Percentiles rank a stretch among this genome's conserved stretches.
These are phyloP conservation scores for Hemerocallis citrina DNA, from an alignment of 106 monocot species.

Conservation along the genomic window DNA sequence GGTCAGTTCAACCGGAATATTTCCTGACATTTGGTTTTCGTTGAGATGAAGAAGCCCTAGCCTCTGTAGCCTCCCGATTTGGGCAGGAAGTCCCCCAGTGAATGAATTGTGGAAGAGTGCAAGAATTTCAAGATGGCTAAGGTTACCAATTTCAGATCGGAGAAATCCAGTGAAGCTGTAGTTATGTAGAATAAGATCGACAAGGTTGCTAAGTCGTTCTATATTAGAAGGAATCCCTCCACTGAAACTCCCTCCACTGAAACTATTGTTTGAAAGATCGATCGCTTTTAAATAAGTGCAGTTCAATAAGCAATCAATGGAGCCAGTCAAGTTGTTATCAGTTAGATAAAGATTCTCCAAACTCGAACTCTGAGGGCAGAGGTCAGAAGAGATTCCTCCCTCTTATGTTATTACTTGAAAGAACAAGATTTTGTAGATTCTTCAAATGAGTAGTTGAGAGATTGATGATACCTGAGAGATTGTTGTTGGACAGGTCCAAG, in stretches of 20 bases:
- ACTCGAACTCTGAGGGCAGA: constrained; percentile 40
- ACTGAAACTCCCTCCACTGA: too few species aligned
- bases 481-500: constrained; percentile 64
- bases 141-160: constrained; percentile 59
- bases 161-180: constrained; percentile 56
- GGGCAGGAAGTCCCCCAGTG: constrained; percentile 44
- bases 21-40: constrained; percentile 81
- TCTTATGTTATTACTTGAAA: constrained; percentile 56
- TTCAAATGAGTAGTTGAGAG: constrained; percentile 38
- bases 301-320: constrained; percentile 27
- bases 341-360: constrained; percentile 51
- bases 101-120: constrained; percentile 73
- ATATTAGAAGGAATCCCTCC: constrained; percentile 37
- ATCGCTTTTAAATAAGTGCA: constrained; percentile 58
- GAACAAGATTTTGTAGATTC: constrained; percentile 53
- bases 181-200: constrained; percentile 65
- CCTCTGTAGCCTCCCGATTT: constrained; percentile 60
- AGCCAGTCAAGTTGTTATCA: constrained; percentile 45
- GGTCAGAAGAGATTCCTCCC: constrained; percentile 40
- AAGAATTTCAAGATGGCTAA: constrained; percentile 55
- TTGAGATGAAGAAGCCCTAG: constrained; percentile 53
- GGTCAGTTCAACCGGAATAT: constrained; percentile 56
- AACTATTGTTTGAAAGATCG: constrained; percentile 70
- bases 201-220: constrained; percentile 35
- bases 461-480: constrained; percentile 36